Conservation (phyloP, 768 basidiomycete genomes). For the Mycena floridula region DNA sequence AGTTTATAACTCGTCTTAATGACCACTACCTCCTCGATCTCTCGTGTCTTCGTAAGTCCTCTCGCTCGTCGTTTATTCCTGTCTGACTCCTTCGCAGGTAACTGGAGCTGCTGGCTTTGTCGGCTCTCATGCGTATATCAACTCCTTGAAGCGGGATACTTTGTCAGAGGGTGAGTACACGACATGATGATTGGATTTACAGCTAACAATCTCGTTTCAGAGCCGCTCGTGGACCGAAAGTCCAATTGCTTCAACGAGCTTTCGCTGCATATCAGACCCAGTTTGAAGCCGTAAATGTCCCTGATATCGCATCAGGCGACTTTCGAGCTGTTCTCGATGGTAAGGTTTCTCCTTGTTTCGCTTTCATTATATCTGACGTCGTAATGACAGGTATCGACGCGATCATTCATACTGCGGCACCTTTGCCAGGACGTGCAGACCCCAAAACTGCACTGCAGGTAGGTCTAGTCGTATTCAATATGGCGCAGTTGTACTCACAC, state of each 20-base stretch:
- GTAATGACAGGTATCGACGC: slow-evolving; percentile 31
- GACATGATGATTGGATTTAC: neutral
- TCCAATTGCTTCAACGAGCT: neutral
- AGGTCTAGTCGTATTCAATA: neutral
- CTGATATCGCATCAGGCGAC: slow-evolving; percentile 4
- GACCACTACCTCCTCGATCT: too few species aligned
- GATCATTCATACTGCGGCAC: too few species aligned
- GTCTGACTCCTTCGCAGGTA: too few species aligned
- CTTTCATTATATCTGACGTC: slow-evolving; percentile 14
- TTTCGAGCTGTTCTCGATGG: slow-evolving; percentile 27
- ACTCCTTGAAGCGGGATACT: slow-evolving; percentile 12
- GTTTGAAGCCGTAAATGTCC: slow-evolving; percentile 6
- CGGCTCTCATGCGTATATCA: slow-evolving; percentile 10
- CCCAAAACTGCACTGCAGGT: slow-evolving; percentile 1
- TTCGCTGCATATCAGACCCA: slow-evolving; percentile 5
- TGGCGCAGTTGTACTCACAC: neutral
- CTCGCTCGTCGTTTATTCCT: too few species aligned
- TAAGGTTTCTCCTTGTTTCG: neutral
- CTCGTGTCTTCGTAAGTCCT: too few species aligned
- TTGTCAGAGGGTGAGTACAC: slow-evolving; percentile 8
- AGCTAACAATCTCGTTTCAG: neutral
- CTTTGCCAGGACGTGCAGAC: slow-evolving; percentile 5
- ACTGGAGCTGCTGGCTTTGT: too few species aligned
- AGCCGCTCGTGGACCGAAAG: slow-evolving; percentile 7
- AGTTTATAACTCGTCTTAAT: too few species aligned